Percentiles rank a stretch among this genome's conserved stretches.
Conservation (phyloP, 768 basidiomycete genomes). For the Termitomyces bulborhizus region DNA sequence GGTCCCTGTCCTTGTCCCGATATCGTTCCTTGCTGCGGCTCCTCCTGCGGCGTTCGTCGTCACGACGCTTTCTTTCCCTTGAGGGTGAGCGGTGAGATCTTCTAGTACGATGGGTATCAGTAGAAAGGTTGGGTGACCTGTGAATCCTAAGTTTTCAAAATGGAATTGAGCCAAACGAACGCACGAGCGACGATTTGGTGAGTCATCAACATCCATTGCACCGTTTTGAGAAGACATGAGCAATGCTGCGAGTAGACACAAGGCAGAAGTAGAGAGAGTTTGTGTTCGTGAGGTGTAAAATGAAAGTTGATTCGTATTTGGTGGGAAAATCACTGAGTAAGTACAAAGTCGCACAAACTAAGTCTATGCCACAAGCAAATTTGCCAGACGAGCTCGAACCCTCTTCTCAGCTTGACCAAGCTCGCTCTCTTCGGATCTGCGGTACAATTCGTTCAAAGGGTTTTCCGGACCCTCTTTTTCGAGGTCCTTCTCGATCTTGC, state of each 20-base stretch:
- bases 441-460: constrained; percentile 50
- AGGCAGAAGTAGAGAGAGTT: not conserved
- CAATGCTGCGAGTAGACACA: not conserved
- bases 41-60: constrained; percentile 54
- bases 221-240: constrained; percentile 43
- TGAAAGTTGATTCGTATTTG: constrained; percentile 12
- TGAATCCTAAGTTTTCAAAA: not conserved
- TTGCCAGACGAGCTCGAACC: constrained; percentile 43
- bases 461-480: constrained; percentile 51
- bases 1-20: constrained; percentile 46
- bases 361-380: constrained; percentile 20
- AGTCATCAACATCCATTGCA: constrained; percentile 61
- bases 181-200: constrained; percentile 57
- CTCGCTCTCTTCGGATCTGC: constrained; percentile 42
- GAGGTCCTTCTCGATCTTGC: constrained; percentile 46
- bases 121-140: constrained; percentile 70
- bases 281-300: constrained; percentile 3
- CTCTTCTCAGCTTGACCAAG: constrained; percentile 55
- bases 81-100: constrained; percentile 71
- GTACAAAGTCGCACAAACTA: constrained; percentile 11
- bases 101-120: constrained; percentile 68
- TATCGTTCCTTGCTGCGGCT: constrained; percentile 57
- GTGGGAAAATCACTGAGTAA: constrained; percentile 1
- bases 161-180: constrained; percentile 17
- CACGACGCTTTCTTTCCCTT: constrained; percentile 51